Conservation (phyloP, 73 alveolate genomes). For the Diophrys sp. region DNA sequence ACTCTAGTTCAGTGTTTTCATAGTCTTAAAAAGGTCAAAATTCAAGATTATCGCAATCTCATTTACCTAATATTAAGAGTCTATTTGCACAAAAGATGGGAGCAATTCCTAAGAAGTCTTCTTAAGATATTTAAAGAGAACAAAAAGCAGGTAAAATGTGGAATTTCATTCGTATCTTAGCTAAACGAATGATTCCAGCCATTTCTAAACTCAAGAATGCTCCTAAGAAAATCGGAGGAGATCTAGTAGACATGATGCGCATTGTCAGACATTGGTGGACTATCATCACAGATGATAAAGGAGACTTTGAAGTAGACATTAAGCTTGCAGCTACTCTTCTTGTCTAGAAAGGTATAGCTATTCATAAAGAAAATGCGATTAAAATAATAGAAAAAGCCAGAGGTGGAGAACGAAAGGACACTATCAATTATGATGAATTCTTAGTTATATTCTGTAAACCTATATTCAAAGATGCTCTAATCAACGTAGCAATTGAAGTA, state of each 20-base stretch:
- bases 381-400: slow-evolving; percentile 8
- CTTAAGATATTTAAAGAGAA: too few relatives aligned
- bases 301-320: background rate
- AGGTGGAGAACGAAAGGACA: background rate
- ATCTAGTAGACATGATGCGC: background rate
- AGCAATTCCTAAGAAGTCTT: too few relatives aligned
- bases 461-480: slow-evolving; percentile 53
- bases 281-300: background rate
- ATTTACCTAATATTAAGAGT: too few relatives aligned
- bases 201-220: background rate
- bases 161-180: background rate
- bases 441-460: slow-evolving; percentile 42
- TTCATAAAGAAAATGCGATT: background rate
- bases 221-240: background rate
- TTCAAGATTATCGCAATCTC: too few relatives aligned
- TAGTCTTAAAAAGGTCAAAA: too few relatives aligned
- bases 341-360: slow-evolving; percentile 3
- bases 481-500: background rate
- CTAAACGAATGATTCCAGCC: background rate
- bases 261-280: slow-evolving; percentile 7
- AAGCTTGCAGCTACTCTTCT: background rate
- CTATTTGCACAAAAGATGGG: too few relatives aligned
- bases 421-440: slow-evolving; percentile 37
- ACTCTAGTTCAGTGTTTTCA: too few relatives aligned
- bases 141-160: too few relatives aligned